These are phyloP conservation scores for Xylaria sp. DNA, from an alignment of 2,329 filamentous ascomycete species.

Conservation along the genomic window DNA sequence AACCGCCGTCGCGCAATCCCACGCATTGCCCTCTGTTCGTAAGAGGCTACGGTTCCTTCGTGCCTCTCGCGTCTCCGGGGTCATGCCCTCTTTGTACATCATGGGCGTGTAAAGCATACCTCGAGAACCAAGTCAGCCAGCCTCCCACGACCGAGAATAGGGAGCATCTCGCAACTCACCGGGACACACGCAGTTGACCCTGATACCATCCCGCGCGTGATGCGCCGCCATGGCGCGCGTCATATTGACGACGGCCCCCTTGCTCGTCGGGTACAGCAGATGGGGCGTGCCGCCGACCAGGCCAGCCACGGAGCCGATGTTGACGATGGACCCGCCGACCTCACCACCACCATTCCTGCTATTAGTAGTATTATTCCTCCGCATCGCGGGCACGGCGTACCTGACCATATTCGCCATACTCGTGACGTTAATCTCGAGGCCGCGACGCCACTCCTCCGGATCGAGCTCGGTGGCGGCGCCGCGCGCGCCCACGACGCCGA, in stretches of 20 bases:
- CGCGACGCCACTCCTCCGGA: slow-evolving; percentile 58
- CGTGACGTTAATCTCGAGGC: slow-evolving; percentile 63
- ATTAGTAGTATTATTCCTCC: too few species aligned
- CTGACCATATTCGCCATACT: slow-evolving; percentile 69
- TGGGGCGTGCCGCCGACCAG: slow-evolving; percentile 49
- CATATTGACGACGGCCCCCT: slow-evolving; percentile 55
- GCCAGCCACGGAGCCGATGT: slow-evolving; percentile 65
- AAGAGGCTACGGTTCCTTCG: slow-evolving; percentile 44
- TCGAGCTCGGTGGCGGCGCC: slow-evolving; percentile 65
- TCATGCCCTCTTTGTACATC: slow-evolving; percentile 47
- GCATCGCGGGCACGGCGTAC: slow-evolving; percentile 63
- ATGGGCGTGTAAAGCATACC: slow-evolving; percentile 52
- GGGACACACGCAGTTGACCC: slow-evolving; percentile 54
- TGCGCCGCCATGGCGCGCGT: slow-evolving; percentile 55
- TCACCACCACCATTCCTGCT: too few species aligned
- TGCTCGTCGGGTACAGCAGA: slow-evolving; percentile 51
- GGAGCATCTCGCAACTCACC: slow-evolving; percentile 28
- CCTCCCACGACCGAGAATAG: background rate
- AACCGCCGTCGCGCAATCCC: slow-evolving; percentile 46
- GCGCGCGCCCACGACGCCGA: slow-evolving; percentile 60
- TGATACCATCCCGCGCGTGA: slow-evolving; percentile 48
- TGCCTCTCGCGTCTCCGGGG: slow-evolving; percentile 40
- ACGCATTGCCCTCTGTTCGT: slow-evolving; percentile 46
- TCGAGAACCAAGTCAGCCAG: slow-evolving; percentile 20
- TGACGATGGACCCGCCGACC: slow-evolving; percentile 57